Conservation (phyloP, 1,284 basidiomycete genomes). For the Ustilago cynodontis region DNA sequence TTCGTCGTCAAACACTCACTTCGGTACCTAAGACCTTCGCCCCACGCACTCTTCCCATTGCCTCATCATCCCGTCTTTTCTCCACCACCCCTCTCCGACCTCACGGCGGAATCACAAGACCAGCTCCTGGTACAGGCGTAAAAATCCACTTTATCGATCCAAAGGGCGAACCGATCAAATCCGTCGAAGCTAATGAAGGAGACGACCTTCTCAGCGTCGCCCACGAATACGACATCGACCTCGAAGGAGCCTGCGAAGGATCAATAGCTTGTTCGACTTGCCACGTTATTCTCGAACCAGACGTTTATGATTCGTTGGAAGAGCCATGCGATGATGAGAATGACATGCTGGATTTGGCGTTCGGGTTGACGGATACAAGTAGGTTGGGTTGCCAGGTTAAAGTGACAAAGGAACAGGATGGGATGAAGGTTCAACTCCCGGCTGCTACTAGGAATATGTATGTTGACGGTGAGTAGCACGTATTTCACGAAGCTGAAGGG, state of each 20-base stretch:
- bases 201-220: conserved; percentile 92
- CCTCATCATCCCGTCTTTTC: conserved; percentile 10
- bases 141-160: conserved; percentile 90
- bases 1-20: background rate
- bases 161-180: conserved; percentile 84
- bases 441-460: conserved; percentile 97
- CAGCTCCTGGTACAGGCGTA: conserved; percentile 77
- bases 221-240: conserved; percentile 94
- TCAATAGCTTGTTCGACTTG: conserved; percentile 98
- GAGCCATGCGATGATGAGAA: conserved; percentile 96
- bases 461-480: conserved; percentile 77
- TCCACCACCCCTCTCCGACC: background rate
- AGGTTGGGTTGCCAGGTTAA: conserved; percentile 82
- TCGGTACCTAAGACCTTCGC: background rate
- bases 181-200: conserved; percentile 90
- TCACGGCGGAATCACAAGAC: conserved; percentile 75
- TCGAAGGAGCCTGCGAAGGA: conserved; percentile 96
- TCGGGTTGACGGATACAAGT: conserved; percentile 88
- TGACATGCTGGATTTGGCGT: conserved; percentile 94
- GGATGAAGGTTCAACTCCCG: conserved; percentile 86
- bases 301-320: conserved; percentile 85
- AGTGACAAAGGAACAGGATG: conserved; percentile 84
- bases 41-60: background rate
- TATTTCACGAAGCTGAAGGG: background rate
- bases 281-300: conserved; percentile 87